phyloP scores from a whole-genome alignment of 805 yeast species.

The Candida ficus region DNA sequence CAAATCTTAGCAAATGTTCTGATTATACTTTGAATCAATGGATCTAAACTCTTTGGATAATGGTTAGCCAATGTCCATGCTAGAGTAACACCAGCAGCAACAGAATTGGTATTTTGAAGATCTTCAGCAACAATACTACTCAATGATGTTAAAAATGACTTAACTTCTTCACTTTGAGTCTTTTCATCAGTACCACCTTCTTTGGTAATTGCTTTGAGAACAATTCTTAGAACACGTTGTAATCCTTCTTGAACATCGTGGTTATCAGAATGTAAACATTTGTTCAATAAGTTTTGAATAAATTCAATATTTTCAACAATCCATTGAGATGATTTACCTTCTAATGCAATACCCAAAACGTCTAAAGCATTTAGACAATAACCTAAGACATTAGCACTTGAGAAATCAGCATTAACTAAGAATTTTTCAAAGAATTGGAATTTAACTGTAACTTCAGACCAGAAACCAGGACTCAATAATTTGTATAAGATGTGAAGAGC shows the following conservation, averaged over 20 bases:
- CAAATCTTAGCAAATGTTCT: constrained; percentile 85
- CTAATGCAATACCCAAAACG: constrained; percentile 77
- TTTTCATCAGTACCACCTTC: constrained; percentile 42
- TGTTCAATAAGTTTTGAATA: constrained; percentile 70
- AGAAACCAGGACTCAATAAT: constrained; percentile 62
- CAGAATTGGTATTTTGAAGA: constrained; percentile 62
- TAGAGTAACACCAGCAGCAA: constrained; percentile 81
- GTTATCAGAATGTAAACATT: constrained; percentile 75
- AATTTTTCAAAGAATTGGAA: constrained; percentile 85
- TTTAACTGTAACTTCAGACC: constrained; percentile 90
- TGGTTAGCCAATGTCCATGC: constrained; percentile 77
- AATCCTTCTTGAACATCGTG: constrained; percentile 83
- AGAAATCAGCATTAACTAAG: constrained; percentile 70
- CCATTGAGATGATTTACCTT: constrained; percentile 76
- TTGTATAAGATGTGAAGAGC: constrained; percentile 76
- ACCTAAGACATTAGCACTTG: constrained; percentile 62
- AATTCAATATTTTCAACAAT: constrained; percentile 63
- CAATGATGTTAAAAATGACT: constrained; percentile 54
- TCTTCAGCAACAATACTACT: constrained; percentile 75
- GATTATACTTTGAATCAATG: constrained; percentile 71
- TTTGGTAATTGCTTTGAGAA: constrained; percentile 59
- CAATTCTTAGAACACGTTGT: constrained; percentile 66
- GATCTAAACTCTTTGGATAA: constrained; percentile 69
- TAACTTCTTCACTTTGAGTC: constrained; percentile 56
- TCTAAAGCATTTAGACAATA: constrained; percentile 88